Base-by-base conservation (phyloP, 2,329 filamentous ascomycete species). In the Hymenoscyphus salicellus region DNA sequence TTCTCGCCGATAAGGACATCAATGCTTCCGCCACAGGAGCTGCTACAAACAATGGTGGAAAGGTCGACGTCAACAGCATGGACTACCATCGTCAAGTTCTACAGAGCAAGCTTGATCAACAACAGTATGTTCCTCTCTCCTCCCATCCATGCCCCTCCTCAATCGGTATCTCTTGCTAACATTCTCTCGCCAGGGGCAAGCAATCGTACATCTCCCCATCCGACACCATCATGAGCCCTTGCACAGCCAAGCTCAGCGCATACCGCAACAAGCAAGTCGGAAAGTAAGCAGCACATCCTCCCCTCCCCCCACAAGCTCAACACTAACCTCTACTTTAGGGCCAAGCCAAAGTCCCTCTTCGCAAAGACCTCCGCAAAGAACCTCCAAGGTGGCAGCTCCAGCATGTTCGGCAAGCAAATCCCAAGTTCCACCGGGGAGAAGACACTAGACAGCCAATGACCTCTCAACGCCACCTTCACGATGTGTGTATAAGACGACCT, bases 201-300 rank as follows among this genome's bases (percentile, higher is more conserved):
- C 70, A 71, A 68, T 69, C 72, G 46, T 94, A 93, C 79, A 82
- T 93, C 76, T 93, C 90, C 20, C 92, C 92, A 2, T 93, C 90
- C n/a, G 92, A 96, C 78, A 88, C 87, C 78, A 93, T 96, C 81
- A 91, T 93, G 88, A 93, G 89, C 72, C 92, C 92, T 41, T 93
- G 91, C 78, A 90, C 89, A 20, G 89, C 90, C 77, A 95, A 95
- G 83, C 85, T 95, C 72, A 89, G 84, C 68, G 89, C 89, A 49
- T 86, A 93, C 78, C 90, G 91, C 79, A 91, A 86, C 79, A 93
- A 92, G 81, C 89, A 92, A 74, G 88, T 88, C 68, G 84, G 84
- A 79, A 94, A 93, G 89, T 92, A 82, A 75, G 85, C 83, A 32
- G 30, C 26, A 6, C 55, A 60, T 5, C 11, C 46, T 14, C 17